Base-by-base conservation (phyloP, 139 green algal genomes). In the Chlorella sp. region DNA sequence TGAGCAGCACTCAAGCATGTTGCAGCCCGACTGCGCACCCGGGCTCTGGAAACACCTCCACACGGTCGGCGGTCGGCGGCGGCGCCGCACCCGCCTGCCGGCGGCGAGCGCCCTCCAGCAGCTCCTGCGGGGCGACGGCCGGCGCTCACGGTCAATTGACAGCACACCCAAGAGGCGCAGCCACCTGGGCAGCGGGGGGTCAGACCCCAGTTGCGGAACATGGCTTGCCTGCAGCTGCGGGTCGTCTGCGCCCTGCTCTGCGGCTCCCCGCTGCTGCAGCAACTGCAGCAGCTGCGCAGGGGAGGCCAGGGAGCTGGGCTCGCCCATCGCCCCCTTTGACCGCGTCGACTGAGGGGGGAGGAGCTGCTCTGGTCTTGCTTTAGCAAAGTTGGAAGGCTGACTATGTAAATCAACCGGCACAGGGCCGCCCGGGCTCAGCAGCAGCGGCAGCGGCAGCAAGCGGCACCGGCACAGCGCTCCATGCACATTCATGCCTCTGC, bases 41-140 rank as follows among this genome's bases (percentile, higher is more conserved):
- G 3, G 77, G 77, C 60, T 83, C 77, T 1, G 77, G 77, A 40
- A 83, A 83, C 9, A 83, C 77, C 60, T 83, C 77, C 4, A 83
- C 30, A 14, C 51, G 77, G 40, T 83, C 76, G 41, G 34, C 77
- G 13, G 77, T 8, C 24, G 40, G 58, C 40, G 60, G 60, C 77
- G 30, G 28, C 58, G 51, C 75, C 22, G 36, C 54, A 13, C 54
- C 76, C 7, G 17, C 36, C 77, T 74, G 77, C 60, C 60, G 32
- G 30, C 36, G 54, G 60, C 73, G 77, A 30, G 73, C 24, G 16
- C 48, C 67, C 56, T 38, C 75, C 75, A 81, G n/a, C 56, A 82
- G 56, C 22, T 82, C 76, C 76, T 82, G 76, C 76, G 58, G 28
- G 34, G 68, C 9, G 2, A 51, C 30, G n/a, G 40, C 14, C 14